A percentile compares a stretch with the other conserved stretches of the same genome.
phyloP scores from a whole-genome alignment of 2,329 filamentous ascomycete species.

The Calycina herbarum region DNA sequence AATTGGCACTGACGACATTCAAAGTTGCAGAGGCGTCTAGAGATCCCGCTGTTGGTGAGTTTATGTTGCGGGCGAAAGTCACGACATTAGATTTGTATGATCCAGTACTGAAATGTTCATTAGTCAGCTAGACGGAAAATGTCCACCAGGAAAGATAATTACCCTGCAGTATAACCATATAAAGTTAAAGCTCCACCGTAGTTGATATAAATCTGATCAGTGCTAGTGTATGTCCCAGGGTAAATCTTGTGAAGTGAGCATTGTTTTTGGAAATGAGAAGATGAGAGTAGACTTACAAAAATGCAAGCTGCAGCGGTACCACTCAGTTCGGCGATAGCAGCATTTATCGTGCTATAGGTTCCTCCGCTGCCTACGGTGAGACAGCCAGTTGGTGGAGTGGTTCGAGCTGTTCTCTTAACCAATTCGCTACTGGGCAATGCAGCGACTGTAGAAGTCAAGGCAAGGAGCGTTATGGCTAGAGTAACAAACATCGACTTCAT shows the following conservation, averaged over 20 bases:
- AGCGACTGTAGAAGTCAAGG: too few species aligned
- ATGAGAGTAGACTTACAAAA: background rate
- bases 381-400: background rate
- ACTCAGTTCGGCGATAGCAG: background rate
- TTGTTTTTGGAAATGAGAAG: background rate
- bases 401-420: background rate
- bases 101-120: background rate
- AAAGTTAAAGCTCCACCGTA: constrained; percentile 18
- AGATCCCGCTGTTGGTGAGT: background rate
- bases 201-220: constrained; percentile 43
- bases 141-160: background rate
- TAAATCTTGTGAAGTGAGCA: constrained; percentile 43
- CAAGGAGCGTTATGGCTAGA: too few species aligned
- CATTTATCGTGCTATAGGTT: background rate
- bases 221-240: constrained; percentile 53
- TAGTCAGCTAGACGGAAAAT: background rate
- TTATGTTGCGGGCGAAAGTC: background rate
- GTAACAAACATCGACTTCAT: too few species aligned
- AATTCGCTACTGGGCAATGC: background rate
- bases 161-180: constrained; percentile 50
- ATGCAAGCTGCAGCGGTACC: background rate
- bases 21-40: background rate
- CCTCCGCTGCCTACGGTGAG: background rate
- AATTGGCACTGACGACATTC: background rate
- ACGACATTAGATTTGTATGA: background rate